Percentiles rank a stretch among this genome's conserved stretches.
Conservation (phyloP, 2,329 filamentous ascomycete species). For the Escovopsis sp. region DNA sequence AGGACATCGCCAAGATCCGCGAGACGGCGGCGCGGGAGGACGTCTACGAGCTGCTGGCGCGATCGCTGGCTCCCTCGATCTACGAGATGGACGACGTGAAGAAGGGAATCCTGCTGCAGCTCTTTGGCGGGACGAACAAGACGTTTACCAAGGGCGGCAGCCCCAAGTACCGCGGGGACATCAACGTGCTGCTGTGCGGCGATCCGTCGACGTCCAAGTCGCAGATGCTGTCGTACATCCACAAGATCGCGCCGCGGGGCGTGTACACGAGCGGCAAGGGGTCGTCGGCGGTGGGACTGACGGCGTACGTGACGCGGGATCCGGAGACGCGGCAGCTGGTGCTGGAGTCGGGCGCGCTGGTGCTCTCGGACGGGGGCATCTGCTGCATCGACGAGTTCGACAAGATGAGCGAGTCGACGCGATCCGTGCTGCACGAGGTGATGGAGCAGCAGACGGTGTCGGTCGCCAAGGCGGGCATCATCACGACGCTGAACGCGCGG, state of each 20-base stretch:
- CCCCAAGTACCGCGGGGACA: slow-evolving; percentile 90
- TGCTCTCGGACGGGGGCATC: slow-evolving; percentile 66
- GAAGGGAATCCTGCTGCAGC: slow-evolving; percentile 90
- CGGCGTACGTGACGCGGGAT: slow-evolving; percentile 66
- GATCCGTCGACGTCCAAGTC: slow-evolving; percentile 96
- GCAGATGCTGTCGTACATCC: slow-evolving; percentile 83
- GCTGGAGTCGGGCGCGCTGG: slow-evolving; percentile 63
- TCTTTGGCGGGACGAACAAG: slow-evolving; percentile 97
- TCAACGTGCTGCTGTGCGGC: slow-evolving; percentile 92
- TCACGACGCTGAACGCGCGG: slow-evolving; percentile 87
- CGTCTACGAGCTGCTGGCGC: slow-evolving; percentile 81
- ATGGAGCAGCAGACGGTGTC: slow-evolving; percentile 83
- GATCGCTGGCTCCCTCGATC: slow-evolving; percentile 84
- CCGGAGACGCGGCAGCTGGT: slow-evolving; percentile 68
- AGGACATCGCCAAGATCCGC: slow-evolving; percentile 81
- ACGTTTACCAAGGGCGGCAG: slow-evolving; percentile 92
- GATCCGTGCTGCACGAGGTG: slow-evolving; percentile 72
- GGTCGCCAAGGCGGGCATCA: slow-evolving; percentile 83
- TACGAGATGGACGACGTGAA: slow-evolving; percentile 99
- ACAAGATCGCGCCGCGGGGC: slow-evolving; percentile 87
- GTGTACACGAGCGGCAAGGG: slow-evolving; percentile 73
- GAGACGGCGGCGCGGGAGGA: slow-evolving; percentile 65
- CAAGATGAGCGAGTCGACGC: slow-evolving; percentile 68
- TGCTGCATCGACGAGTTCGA: slow-evolving; percentile 80
- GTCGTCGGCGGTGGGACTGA: slow-evolving; percentile 67